These are phyloP conservation scores for Thecamonas trahens DNA, from an alignment of 78 protist species.

Conservation along the genomic window DNA sequence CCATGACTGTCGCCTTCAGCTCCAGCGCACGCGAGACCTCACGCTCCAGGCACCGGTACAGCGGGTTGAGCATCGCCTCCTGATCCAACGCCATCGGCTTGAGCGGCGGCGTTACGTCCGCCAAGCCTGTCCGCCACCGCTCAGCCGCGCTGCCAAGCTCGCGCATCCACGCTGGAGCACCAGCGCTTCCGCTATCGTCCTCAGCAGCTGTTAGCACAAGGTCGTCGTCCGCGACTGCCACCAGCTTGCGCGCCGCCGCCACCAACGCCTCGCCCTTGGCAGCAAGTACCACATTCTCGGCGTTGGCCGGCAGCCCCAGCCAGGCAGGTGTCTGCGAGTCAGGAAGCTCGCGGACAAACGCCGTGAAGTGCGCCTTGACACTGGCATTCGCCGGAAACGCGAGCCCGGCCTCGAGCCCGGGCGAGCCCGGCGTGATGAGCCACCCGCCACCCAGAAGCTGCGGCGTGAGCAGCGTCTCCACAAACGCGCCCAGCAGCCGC, in stretches of 20 bases:
- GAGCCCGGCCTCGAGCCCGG: not conserved
- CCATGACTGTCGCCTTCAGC: no score
- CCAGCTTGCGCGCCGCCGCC: no score
- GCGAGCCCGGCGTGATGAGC: constrained; percentile 33
- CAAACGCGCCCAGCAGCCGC: constrained; percentile 62
- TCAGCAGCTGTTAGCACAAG: no score
- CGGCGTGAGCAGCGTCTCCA: constrained; percentile 54
- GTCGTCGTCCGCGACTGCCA: no score
- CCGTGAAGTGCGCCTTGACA: constrained; percentile 19
- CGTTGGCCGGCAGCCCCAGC: constrained; percentile 81
- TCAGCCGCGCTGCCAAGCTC: not conserved
- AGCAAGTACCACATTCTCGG: constrained; percentile 57
- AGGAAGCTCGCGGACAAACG: constrained; percentile 60
- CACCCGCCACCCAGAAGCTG: no score
- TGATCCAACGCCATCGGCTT: no score
- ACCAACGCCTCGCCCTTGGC: no score
- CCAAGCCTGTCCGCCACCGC: not conserved
- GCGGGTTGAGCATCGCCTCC: constrained; percentile 45
- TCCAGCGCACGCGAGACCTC: no score
- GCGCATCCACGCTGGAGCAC: constrained; percentile 16
- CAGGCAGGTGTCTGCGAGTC: constrained; percentile 63
- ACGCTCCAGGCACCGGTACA: constrained; percentile 69
- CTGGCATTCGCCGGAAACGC: not conserved
- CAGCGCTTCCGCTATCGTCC: no score
- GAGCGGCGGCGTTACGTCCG: not conserved